Conservation (phyloP, 306 rosid genomes). For the Glycyrrhiza uralensis region DNA sequence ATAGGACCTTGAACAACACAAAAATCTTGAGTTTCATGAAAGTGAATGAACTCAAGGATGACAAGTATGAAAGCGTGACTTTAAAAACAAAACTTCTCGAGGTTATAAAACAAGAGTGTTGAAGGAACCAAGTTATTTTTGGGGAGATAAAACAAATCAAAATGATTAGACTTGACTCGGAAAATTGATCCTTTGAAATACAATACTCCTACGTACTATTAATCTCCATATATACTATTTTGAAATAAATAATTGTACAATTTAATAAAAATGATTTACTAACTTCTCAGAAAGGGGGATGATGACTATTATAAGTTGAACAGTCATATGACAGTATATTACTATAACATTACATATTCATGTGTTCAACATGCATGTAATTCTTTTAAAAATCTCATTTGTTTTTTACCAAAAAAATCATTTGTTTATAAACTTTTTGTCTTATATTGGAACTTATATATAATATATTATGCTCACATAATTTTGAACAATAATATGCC, state of each 20-base stretch:
- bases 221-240: conserved; percentile 3
- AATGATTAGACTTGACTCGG: conserved; percentile 3
- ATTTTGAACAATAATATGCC: neutral
- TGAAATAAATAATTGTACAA: neutral
- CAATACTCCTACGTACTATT: too few species aligned
- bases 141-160: conserved; percentile 18
- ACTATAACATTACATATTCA: neutral
- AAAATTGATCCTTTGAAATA: neutral
- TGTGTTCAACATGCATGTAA: neutral
- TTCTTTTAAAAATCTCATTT: too few species aligned
- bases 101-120: conserved; percentile 25
- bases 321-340: conserved; percentile 15
- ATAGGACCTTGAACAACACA: conserved; percentile 3
- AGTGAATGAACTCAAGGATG: conserved; percentile 12
- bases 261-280: neutral
- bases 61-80: conserved; percentile 38
- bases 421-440: neutral
- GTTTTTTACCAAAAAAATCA: too few species aligned
- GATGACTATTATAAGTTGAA: conserved; percentile 18
- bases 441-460: neutral
- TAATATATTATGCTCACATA: neutral
- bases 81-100: conserved; percentile 22
- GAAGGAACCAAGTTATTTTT: conserved; percentile 25
- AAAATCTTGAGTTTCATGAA: conserved; percentile 7
- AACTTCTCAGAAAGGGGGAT: neutral